Conservation (phyloP, 257 asterid species). For the Solanum rostratum region DNA sequence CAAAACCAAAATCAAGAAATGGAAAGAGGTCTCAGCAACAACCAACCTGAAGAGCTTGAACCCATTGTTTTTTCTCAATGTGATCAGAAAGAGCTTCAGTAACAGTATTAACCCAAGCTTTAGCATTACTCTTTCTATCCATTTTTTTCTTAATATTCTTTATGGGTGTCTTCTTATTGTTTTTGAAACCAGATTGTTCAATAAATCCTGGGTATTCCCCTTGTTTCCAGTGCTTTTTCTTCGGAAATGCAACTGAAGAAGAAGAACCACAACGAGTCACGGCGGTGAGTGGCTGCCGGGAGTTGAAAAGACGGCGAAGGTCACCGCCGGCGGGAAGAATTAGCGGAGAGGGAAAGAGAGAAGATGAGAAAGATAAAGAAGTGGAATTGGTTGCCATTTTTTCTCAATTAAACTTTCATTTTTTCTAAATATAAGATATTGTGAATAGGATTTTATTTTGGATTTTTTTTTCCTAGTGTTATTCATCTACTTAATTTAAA, state of each 20-base stretch:
- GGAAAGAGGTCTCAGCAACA: not conserved
- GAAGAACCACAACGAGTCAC: not conserved
- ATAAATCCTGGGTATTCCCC: constrained; percentile 58
- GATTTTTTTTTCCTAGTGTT: no score
- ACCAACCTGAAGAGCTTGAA: constrained; percentile 56
- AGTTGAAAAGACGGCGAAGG: not conserved
- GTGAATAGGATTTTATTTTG: not conserved
- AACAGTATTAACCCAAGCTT: constrained; percentile 65
- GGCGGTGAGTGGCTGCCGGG: not conserved
- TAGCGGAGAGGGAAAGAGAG: not conserved
- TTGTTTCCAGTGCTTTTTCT: constrained; percentile 62
- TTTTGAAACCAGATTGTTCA: constrained; percentile 17
- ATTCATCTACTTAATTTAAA: no score
- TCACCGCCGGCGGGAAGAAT: not conserved
- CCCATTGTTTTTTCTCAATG: constrained; percentile 61
- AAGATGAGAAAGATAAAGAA: not conserved
- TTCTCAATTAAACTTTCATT: not conserved
- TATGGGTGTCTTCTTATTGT: constrained; percentile 33
- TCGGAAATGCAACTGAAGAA: constrained; percentile 13
- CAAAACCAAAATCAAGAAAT: not conserved
- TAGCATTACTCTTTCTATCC: constrained; percentile 44
- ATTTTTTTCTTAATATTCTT: constrained; percentile 70
- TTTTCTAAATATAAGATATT: not conserved
- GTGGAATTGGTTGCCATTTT: not conserved
- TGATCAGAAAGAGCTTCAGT: constrained; percentile 69